Conservation (phyloP, 2,329 filamentous ascomycete genomes). For the Xylaria sp. region DNA sequence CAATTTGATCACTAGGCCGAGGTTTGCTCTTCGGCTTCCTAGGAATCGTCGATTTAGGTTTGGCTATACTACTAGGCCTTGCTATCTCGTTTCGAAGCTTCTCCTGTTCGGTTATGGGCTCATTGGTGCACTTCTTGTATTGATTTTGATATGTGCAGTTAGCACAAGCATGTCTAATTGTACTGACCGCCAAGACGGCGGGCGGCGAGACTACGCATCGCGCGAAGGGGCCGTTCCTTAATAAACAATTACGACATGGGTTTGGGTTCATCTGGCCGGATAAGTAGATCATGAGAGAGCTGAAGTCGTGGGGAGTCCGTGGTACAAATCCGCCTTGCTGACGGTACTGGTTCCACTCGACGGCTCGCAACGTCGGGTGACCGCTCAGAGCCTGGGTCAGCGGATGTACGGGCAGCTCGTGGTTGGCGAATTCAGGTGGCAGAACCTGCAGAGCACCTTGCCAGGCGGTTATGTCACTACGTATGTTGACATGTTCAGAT, state of each 20-base stretch:
- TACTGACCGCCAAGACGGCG: conserved; percentile 39
- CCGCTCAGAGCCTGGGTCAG: conserved; percentile 40
- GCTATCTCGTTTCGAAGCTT: conserved; percentile 33
- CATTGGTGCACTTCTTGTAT: conserved; percentile 46
- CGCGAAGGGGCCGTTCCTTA: conserved; percentile 45
- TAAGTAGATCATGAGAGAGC: conserved; percentile 46
- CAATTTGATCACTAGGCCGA: not conserved
- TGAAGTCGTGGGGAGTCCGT: conserved; percentile 42
- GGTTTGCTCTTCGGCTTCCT: conserved; percentile 31
- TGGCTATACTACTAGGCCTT: conserved; percentile 16
- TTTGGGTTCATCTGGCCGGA: conserved; percentile 46
- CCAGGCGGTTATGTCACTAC: conserved; percentile 43
- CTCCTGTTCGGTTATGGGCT: conserved; percentile 42
- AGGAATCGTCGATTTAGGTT: conserved; percentile 20
- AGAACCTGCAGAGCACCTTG: conserved; percentile 38
- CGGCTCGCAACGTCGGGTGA: conserved; percentile 40
- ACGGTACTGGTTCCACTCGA: conserved; percentile 47
- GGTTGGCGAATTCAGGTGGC: conserved; percentile 38
- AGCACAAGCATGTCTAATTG: conserved; percentile 44
- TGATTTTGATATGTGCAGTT: conserved; percentile 48
- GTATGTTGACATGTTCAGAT: conserved; percentile 18
- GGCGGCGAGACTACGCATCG: conserved; percentile 44
- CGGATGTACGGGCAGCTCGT: conserved; percentile 35
- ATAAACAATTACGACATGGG: conserved; percentile 44
- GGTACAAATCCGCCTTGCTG: conserved; percentile 44